Base-by-base conservation (phyloP, 371 early-diverging fungal species). In the Zancudomyces culisetae region DNA sequence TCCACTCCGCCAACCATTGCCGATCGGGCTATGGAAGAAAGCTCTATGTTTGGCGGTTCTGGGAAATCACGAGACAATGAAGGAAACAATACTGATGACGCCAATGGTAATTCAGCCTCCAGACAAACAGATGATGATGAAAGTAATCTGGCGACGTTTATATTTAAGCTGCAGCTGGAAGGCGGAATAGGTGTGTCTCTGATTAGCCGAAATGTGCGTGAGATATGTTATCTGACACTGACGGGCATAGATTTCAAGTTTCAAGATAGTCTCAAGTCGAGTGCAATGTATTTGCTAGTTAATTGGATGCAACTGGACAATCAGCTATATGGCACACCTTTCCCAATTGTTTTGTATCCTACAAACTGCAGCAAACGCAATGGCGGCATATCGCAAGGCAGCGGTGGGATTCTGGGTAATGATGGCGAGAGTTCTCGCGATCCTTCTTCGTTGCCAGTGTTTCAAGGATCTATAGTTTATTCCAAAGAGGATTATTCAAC, bases 251-350 rank as follows among this genome's bases (percentile, higher is more conserved):
- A 75, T 56, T 60, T 92, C 40, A 74, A 70, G 10, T 78, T 76
- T 51, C 77, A 75, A 0, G 92, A 92, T 51, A 80, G 85, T 0
- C 74, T 75, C 8, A 69, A 78, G 49, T 79, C 80, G 53, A 81
- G 83, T 60, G 80, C 83, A 1, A 51, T 85, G 23, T 76, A 74
- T 30, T 74, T 87, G 66, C 60, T 72, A 27, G 75, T 89, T 24
- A 79, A 83, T 45, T 96, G 93, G 96, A 60, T 95, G 8, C 93
- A 86, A 74, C 76, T 94, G 48, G 96, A 96, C 62, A 96, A 96
- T 66, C 94, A 95, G 64, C 66, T 85, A 10, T 81, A 80, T 53
- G 88, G 82, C 28, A 74, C 82, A 0, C 56, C 79, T 4, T 85
- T 78, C 50, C 92, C 94, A 0, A 90, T 95, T 19, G 69, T 95